These are phyloP conservation scores for Ogataea thermomethanolica DNA, from an alignment of 805 yeast species.

Conservation along the genomic window DNA sequence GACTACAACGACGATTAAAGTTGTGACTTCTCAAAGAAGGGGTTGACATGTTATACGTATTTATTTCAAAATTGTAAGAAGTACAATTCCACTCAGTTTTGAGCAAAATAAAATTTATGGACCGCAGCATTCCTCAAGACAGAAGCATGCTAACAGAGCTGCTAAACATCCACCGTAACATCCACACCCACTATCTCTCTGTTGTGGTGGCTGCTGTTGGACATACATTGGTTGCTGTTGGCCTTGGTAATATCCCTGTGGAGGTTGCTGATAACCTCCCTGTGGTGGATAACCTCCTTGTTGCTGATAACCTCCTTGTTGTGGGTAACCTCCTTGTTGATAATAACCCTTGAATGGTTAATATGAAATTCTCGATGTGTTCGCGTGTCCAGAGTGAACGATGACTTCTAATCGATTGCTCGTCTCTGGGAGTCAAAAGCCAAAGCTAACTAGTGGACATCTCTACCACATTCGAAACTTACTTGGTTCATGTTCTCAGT, in stretches of 20 bases:
- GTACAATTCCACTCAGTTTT: too few relatives aligned
- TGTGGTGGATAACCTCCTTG: constrained; percentile 17
- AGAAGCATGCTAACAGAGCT: constrained; percentile 21
- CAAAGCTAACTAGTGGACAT: too few relatives aligned
- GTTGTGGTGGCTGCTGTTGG: constrained; percentile 21
- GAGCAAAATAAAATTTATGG: neutral
- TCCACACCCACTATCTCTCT: constrained; percentile 17
- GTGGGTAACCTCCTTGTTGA: constrained; percentile 17
- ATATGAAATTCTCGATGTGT: neutral
- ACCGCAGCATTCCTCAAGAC: constrained; percentile 19
- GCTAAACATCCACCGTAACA: constrained; percentile 22
- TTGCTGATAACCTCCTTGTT: constrained; percentile 17
- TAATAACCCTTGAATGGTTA: constrained; percentile 18
- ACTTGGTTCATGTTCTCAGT: neutral
- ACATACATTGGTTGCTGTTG: constrained; percentile 26
- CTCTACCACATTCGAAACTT: neutral
- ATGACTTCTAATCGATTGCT: too few relatives aligned
- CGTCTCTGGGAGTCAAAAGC: too few relatives aligned
- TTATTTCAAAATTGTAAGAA: neutral
- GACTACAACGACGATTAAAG: constrained; percentile 36
- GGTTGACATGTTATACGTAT: neutral
- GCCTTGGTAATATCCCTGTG: constrained; percentile 19
- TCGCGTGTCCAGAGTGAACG: too few relatives aligned
- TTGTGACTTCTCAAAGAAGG: neutral
- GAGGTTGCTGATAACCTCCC: constrained; percentile 13